Evolutionary conservation across 2,329 filamentous ascomycete genomes (phyloP), one percentile per base, ranked within the genome.

Genomic region (Fusarium sp.): DNA sequence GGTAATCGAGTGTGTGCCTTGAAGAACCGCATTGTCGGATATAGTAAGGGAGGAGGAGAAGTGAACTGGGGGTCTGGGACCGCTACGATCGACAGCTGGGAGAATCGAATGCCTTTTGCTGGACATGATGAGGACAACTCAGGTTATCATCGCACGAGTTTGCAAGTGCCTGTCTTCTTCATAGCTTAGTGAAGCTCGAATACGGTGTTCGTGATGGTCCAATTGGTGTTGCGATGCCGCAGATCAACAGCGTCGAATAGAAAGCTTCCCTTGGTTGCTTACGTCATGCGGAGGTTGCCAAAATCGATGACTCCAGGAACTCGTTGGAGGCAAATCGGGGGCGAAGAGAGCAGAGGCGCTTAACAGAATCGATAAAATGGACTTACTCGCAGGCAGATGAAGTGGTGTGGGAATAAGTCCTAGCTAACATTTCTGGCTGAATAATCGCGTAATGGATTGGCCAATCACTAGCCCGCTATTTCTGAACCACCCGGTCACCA

Each of bases 1-100:
- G 39, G 86, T 88, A 62, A 99, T 91, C 2, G 87, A 88, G 72
- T 96, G 84, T 3, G 84, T 87, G 63, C 95, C 95, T 15, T 80
- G 85, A 15, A 90, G 77, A 15, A 84, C 77, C 10, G 87, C 85
- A 55, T 83, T 83, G 63, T 89, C 86, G 70, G 86, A 83, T 55
- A 90, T 87, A 27, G 80, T 81, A 53, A 88, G 77, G 15, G 81
- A 81, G 0, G 84, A 83, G 15, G 85, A 84, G 72, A 89, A 83
- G 68, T 84, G 82, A 46, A 87, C 82, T 2, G 87, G 87, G 0
- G 86, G 83, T 68, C 84, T 86, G 2, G 85, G 84, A 11, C 82
- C 82, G 48, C 82, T 79, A 33, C 79, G 75, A 50, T 83, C 80
- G 60, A 80, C 74, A 19, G 82, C 76, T 11, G 85, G 83, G 54